These are phyloP conservation scores for Anastatica hierochuntica DNA, from an alignment of 345 rosid species.

Conservation along the genomic window DNA sequence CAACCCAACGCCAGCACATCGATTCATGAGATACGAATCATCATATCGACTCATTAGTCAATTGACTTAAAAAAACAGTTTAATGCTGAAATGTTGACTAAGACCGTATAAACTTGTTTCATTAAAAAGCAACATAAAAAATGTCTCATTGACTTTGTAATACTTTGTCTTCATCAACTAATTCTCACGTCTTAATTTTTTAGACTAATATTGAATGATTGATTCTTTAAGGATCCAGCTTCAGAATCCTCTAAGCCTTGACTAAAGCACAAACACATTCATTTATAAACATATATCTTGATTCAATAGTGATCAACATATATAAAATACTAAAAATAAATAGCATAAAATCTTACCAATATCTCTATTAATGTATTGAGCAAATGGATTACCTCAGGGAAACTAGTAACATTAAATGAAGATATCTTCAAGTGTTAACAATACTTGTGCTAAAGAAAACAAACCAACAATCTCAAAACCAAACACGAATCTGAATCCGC, in stretches of 20 bases:
- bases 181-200: constrained; percentile 14
- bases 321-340: no score
- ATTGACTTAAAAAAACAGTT: not conserved
- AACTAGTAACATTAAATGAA: constrained; percentile 8
- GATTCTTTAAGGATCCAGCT: no score
- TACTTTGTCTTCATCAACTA: constrained; percentile 10
- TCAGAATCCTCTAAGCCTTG: not conserved
- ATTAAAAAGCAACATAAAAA: not conserved
- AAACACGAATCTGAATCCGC: not conserved
- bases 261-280: constrained; percentile 1
- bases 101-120: not conserved
- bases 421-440: constrained; percentile 1
- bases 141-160: not conserved
- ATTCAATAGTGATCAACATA: not conserved
- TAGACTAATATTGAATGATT: no score
- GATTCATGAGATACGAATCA: no score
- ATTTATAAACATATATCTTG: not conserved
- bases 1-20: no score
- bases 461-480: constrained; percentile 16
- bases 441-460: constrained; percentile 17
- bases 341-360: no score
- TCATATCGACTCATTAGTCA: not conserved
- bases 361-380: not conserved
- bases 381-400: not conserved
- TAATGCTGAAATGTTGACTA: not conserved